A percentile compares a stretch with the other conserved stretches of the same genome.
phyloP scores from a whole-genome alignment of 148 eudicot species.

The Selenicereus undatus region DNA sequence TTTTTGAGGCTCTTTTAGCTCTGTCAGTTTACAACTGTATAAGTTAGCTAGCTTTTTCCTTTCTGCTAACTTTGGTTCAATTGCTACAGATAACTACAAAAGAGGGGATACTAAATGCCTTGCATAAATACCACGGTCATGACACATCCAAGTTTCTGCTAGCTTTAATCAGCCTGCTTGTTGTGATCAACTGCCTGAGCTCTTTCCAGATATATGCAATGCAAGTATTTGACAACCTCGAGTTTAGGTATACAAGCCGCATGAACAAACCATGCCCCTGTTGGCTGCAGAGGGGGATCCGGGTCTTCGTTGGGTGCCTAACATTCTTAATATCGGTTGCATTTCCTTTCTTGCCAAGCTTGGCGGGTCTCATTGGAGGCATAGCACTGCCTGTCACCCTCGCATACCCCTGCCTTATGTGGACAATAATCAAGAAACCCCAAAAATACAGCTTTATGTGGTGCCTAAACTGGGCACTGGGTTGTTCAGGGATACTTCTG shows the following conservation, averaged over 20 bases:
- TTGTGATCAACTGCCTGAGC: constrained; percentile 55
- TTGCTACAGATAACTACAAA: constrained; percentile 49
- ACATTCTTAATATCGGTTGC: constrained; percentile 67
- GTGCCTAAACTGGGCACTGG: constrained; percentile 69
- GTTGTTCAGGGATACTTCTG: constrained; percentile 58
- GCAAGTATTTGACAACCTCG: constrained; percentile 85
- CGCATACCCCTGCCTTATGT: constrained; percentile 86
- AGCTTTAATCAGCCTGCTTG: constrained; percentile 43
- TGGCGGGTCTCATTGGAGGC: constrained; percentile 76
- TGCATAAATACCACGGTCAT: constrained; percentile 53
- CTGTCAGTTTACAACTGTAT: background rate
- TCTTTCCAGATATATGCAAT: constrained; percentile 90
- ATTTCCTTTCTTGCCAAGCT: constrained; percentile 67
- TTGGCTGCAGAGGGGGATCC: constrained; percentile 49
- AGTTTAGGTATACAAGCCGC: constrained; percentile 51
- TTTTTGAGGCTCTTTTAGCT: background rate
- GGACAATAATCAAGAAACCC: constrained; percentile 68
- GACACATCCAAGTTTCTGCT: constrained; percentile 43
- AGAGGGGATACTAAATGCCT: constrained; percentile 54
- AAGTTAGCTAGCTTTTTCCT: background rate
- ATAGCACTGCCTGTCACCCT: constrained; percentile 62
- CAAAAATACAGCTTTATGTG: constrained; percentile 41
- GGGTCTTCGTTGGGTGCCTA: constrained; percentile 60
- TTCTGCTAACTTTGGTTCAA: constrained; percentile 13
- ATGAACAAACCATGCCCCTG: constrained; percentile 56